A percentile compares a stretch with the other conserved stretches of the same genome.
Conservation (phyloP, 1,139 yeast genomes). For the Lodderomyces theae region DNA sequence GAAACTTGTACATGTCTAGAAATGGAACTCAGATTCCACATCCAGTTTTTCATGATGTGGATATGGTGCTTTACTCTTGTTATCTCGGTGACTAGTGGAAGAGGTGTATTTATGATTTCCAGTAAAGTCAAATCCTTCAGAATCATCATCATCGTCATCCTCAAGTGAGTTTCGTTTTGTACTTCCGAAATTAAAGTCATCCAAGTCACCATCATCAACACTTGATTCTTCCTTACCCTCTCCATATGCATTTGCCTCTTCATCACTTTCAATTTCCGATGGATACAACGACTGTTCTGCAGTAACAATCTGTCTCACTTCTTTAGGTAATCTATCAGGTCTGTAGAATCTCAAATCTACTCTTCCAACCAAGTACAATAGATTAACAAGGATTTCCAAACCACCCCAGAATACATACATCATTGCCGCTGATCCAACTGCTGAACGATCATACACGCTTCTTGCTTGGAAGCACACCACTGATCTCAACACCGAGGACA, state of each 20-base stretch:
- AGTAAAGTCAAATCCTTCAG: slow-evolving; percentile 12
- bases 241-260: slow-evolving; percentile 4
- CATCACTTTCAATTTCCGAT: slow-evolving; percentile 13
- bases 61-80: slow-evolving; percentile 9
- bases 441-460: slow-evolving; percentile 23
- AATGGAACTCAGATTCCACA: slow-evolving; percentile 13
- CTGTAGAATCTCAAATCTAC: slow-evolving; percentile 76
- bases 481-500: slow-evolving; percentile 58
- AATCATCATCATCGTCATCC: slow-evolving; percentile 8
- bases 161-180: background rate
- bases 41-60: slow-evolving; percentile 12
- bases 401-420: slow-evolving; percentile 67
- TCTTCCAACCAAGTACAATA: slow-evolving; percentile 58
- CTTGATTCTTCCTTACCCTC: slow-evolving; percentile 3
- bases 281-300: slow-evolving; percentile 35
- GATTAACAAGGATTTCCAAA: slow-evolving; percentile 55
- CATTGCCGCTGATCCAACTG: slow-evolving; percentile 42
- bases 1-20: slow-evolving; percentile 4
- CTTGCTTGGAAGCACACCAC: slow-evolving; percentile 49
- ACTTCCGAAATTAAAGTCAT: slow-evolving; percentile 4
- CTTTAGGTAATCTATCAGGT: slow-evolving; percentile 55
- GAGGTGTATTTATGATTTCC: background rate
- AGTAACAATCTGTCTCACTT: slow-evolving; percentile 40
- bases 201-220: slow-evolving; percentile 7
- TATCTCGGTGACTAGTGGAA: background rate